Conservation (phyloP, 2,329 filamentous ascomycete genomes). For the Colletotrichum limetticola region DNA sequence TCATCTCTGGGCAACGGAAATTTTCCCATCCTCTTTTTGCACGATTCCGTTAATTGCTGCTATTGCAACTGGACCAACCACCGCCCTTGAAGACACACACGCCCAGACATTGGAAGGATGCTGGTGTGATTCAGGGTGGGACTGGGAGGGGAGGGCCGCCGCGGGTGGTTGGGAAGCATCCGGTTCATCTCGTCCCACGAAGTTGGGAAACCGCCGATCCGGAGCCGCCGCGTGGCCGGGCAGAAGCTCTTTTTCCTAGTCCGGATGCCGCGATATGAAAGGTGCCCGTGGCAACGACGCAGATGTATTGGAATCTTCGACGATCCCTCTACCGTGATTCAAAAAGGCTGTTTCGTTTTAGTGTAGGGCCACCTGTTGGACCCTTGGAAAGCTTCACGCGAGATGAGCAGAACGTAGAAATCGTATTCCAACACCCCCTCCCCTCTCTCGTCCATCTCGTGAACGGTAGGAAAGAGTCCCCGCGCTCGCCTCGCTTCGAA, state of each 20-base stretch:
- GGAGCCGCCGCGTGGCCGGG: conserved; percentile 27
- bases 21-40: background rate
- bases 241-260: conserved; percentile 1
- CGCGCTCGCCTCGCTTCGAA: background rate
- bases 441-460: background rate
- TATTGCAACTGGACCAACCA: background rate
- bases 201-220: conserved; percentile 28
- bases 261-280: conserved; percentile 6
- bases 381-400: background rate
- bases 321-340: background rate
- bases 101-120: conserved; percentile 2
- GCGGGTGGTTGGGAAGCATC: background rate
- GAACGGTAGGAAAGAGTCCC: background rate
- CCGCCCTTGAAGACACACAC: conserved; percentile 1
- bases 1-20: conserved; percentile 1
- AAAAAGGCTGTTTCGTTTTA: background rate
- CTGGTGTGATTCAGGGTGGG: conserved; percentile 5
- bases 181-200: conserved; percentile 24
- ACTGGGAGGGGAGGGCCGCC: too few relatives aligned
- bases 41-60: background rate
- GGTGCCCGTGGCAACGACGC: background rate
- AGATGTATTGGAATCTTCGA: background rate
- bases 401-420: background rate
- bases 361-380: background rate
- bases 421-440: background rate